phyloP scores from a whole-genome alignment of 371 early-diverging fungal genomes.

The Sporodiniella umbellata region DNA sequence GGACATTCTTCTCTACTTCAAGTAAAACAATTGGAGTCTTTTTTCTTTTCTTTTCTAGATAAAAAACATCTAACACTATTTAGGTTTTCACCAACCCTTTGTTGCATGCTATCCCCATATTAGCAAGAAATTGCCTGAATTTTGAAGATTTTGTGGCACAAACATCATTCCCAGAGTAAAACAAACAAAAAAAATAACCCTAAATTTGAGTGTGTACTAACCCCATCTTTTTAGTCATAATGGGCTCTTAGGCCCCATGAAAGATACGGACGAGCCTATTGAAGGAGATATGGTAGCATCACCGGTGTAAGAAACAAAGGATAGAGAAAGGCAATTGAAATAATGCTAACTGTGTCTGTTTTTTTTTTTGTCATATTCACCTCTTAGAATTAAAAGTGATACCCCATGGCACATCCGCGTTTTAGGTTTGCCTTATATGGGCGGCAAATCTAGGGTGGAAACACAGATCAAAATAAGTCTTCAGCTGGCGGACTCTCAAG shows the following conservation, averaged over 20 bases:
- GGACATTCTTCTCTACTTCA: conserved; percentile 24
- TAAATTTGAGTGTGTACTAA: background rate
- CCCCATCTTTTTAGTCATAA: conserved; percentile 23
- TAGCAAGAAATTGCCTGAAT: conserved; percentile 46
- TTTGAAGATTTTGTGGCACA: conserved; percentile 49
- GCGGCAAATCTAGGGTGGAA: conserved; percentile 80
- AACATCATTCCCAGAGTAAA: conserved; percentile 40
- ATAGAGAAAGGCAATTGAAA: background rate
- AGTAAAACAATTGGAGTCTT: conserved; percentile 7
- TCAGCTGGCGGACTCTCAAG: conserved; percentile 58
- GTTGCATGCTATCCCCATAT: conserved; percentile 48
- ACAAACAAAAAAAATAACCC: background rate
- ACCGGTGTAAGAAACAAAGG: conserved; percentile 24
- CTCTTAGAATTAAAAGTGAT: conserved; percentile 20
- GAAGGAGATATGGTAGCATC: conserved; percentile 25
- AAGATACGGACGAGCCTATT: conserved; percentile 13
- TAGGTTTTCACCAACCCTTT: conserved; percentile 49
- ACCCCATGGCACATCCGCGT: conserved; percentile 51
- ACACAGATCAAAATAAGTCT: conserved; percentile 81
- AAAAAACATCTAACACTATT: background rate
- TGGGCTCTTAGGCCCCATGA: conserved; percentile 34
- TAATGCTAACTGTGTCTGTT: too few species aligned
- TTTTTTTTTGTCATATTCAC: background rate
- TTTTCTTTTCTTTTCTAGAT: too few species aligned
- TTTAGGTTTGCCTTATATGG: conserved; percentile 66